Evolutionary conservation across 1,284 basidiomycete species (phyloP).

Genomic region (Prillingera fragicola): DNA sequence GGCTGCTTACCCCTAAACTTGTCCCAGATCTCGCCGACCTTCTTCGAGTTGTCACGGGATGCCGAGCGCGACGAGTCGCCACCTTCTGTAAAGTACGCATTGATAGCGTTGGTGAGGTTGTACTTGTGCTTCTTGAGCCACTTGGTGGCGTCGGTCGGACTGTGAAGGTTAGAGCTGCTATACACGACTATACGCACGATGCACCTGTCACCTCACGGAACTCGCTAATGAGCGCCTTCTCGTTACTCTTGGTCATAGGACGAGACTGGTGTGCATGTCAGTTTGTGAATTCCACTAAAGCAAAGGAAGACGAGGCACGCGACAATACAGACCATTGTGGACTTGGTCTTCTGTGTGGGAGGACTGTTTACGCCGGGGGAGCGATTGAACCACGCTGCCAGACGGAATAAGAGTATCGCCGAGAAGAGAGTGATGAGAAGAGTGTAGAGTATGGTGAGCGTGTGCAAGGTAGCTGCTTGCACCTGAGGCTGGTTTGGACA

Average conservation of each 20-base stretch:
- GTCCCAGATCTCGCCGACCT: constrained; percentile 47
- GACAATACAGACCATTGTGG: constrained; percentile 8
- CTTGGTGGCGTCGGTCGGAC: constrained; percentile 33
- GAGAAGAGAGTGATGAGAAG: too few species aligned
- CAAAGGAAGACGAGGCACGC: background rate
- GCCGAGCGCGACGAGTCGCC: constrained; percentile 3
- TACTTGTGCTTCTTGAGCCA: constrained; percentile 45
- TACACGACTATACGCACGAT: constrained; percentile 25
- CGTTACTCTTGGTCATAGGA: constrained; percentile 18
- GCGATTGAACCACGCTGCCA: too few species aligned
- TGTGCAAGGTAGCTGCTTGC: too few species aligned
- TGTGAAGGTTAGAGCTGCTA: constrained; percentile 8
- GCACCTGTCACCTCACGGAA: constrained; percentile 41
- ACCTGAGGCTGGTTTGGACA: too few species aligned
- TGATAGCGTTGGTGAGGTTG: constrained; percentile 37
- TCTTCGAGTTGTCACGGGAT: constrained; percentile 37
- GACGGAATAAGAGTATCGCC: too few species aligned
- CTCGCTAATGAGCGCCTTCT: constrained; percentile 25
- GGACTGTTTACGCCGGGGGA: too few species aligned
- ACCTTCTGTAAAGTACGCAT: constrained; percentile 41
- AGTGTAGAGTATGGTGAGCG: too few species aligned
- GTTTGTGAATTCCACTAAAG: background rate
- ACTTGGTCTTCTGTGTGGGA: too few species aligned
- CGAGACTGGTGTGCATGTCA: constrained; percentile 12
- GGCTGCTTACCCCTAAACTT: constrained; percentile 42